Evolutionary conservation across 129 eudicot genomes (phyloP).

Genomic region (Flaveria linearis): DNA sequence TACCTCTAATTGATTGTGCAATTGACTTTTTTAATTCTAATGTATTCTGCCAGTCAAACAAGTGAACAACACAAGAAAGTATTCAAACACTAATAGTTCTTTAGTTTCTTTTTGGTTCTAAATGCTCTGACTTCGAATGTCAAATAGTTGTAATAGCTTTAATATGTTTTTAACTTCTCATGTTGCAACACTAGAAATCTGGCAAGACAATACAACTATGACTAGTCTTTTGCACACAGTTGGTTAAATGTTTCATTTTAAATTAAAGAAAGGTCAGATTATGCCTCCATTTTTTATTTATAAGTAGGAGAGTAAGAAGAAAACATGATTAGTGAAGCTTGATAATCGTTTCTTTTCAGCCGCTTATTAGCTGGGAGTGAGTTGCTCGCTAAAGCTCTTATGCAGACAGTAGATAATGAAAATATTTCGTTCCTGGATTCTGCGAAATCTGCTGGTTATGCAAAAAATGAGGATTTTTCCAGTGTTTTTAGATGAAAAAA

Average conservation of each 20-base stretch:
- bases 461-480: slow-evolving; percentile 53
- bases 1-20: slow-evolving; percentile 7
- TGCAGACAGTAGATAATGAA: slow-evolving; percentile 63
- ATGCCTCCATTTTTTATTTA: not conserved
- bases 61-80: not conserved
- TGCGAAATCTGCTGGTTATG: slow-evolving; percentile 84
- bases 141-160: not conserved
- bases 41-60: not conserved
- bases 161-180: not conserved
- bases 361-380: slow-evolving; percentile 92
- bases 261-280: not conserved
- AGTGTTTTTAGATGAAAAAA: slow-evolving; percentile 46
- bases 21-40: not conserved
- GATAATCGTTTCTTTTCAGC: slow-evolving; percentile 45
- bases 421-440: slow-evolving; percentile 87
- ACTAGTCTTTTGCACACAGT: not conserved
- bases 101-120: not conserved
- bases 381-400: slow-evolving; percentile 64
- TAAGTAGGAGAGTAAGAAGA: not conserved
- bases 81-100: not conserved
- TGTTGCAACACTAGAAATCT: not conserved
- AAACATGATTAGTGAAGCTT: too few species aligned
- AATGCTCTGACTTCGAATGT: slow-evolving; percentile 8
- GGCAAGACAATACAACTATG: not conserved
- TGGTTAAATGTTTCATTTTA: not conserved